These are phyloP conservation scores for Paramecium sexaurelia DNA, from an alignment of 73 alveolate genomes.

Conservation along the genomic window DNA sequence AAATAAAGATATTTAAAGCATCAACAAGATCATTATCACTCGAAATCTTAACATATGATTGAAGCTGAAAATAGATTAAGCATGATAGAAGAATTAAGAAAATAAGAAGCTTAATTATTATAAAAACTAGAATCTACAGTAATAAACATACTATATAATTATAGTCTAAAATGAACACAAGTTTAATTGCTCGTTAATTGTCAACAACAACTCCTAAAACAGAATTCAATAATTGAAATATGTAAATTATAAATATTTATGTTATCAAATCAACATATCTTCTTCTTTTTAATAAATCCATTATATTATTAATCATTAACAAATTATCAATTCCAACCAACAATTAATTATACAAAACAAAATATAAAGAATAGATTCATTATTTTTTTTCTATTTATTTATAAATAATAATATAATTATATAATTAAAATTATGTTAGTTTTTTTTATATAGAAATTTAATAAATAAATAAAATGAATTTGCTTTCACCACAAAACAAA, in stretches of 20 bases:
- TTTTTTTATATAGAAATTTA: no score
- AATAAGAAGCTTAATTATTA: conserved; percentile 32
- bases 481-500: conserved; percentile 9
- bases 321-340: no score
- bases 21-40: conserved; percentile 13
- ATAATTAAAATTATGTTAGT: no score
- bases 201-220: conserved; percentile 43
- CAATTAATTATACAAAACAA: no score
- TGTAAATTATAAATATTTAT: background rate
- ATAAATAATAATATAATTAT: no score
- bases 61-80: background rate
- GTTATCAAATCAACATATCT: background rate
- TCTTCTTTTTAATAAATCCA: background rate
- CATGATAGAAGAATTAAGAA: conserved; percentile 9
- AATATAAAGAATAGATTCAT: no score
- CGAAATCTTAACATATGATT: conserved; percentile 35
- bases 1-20: conserved; percentile 37
- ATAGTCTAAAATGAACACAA: conserved; percentile 26
- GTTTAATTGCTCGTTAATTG: background rate
- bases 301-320: no score
- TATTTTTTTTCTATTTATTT: no score
- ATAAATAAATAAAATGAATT: background rate
- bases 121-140: conserved; percentile 33
- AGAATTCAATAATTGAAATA: background rate
- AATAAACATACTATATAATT: background rate